Percentiles rank a stretch among this genome's conserved stretches.
These are phyloP conservation scores for Carex pumila DNA, from an alignment of 176 grass and related monocot species.

Conservation along the genomic window DNA sequence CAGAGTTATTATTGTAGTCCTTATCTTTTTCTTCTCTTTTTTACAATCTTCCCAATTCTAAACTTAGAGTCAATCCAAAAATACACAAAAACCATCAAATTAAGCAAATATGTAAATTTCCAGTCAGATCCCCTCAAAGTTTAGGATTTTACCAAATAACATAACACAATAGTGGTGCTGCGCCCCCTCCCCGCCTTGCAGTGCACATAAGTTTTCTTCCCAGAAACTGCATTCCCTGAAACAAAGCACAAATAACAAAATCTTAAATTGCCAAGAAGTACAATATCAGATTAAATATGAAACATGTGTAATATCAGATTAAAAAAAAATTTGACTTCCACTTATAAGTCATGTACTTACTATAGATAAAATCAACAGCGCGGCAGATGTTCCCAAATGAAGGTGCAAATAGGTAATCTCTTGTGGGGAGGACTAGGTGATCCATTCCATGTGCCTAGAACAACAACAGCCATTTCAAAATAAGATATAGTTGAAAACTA, in stretches of 20 bases:
- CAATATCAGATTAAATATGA: neutral
- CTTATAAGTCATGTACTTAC: constrained; percentile 37
- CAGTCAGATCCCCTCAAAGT: neutral
- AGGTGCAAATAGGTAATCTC: constrained; percentile 95
- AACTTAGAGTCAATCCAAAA: neutral
- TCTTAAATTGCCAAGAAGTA: neutral
- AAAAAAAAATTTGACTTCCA: neutral
- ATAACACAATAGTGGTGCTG: constrained; percentile 81
- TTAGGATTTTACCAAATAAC: constrained; percentile 65
- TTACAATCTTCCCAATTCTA: neutral
- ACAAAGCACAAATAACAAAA: neutral
- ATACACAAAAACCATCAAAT: neutral
- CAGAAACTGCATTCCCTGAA: constrained; percentile 60
- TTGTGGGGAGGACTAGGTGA: constrained; percentile 89
- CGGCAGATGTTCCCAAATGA: constrained; percentile 62
- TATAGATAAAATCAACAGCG: constrained; percentile 90
- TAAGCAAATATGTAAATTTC: neutral
- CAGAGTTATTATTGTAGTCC: neutral
- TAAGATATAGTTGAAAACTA: neutral
- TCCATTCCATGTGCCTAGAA: constrained; percentile 58
- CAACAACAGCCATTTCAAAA: neutral
- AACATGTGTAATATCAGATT: neutral
- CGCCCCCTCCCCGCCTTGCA: constrained; percentile 94
- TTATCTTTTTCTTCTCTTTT: neutral
- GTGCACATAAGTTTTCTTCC: constrained; percentile 84